Conservation (phyloP, 2,329 filamentous ascomycete genomes). For the Diaporthe caulivora region DNA sequence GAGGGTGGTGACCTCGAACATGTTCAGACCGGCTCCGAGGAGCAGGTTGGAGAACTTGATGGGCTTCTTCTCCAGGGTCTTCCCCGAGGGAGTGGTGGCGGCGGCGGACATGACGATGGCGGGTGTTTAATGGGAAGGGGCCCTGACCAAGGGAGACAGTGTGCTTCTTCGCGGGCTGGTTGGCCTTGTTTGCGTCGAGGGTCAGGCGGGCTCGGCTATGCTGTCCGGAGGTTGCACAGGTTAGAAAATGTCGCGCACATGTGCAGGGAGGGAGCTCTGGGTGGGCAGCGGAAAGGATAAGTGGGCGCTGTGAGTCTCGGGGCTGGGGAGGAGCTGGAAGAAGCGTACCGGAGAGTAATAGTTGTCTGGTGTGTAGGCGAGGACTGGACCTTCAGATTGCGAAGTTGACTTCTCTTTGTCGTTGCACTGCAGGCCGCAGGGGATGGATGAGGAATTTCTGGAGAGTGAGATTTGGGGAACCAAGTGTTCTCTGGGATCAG, state of each 20-base stretch:
- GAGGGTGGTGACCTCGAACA: slow-evolving; percentile 85
- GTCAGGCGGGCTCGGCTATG: slow-evolving; percentile 11
- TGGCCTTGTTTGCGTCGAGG: slow-evolving; percentile 25
- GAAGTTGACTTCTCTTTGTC: background rate
- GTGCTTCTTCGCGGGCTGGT: slow-evolving; percentile 81
- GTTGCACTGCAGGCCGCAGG: slow-evolving; percentile 26
- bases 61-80: slow-evolving; percentile 94
- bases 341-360: background rate
- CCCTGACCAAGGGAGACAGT: slow-evolving; percentile 98
- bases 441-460: background rate
- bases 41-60: slow-evolving; percentile 99
- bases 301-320: background rate
- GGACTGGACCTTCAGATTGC: background rate
- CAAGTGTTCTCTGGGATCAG: slow-evolving; percentile 14
- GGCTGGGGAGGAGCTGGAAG: background rate
- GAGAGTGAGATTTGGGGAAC: background rate
- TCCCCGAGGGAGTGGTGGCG: slow-evolving; percentile 62
- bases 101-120: slow-evolving; percentile 73
- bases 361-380: background rate
- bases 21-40: slow-evolving; percentile 91
- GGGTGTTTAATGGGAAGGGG: slow-evolving; percentile 63
- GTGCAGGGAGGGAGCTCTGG: background rate
- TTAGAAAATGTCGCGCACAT: slow-evolving; percentile 5
- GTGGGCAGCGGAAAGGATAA: background rate
- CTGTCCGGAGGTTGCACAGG: slow-evolving; percentile 9